A percentile compares a stretch with the other conserved stretches of the same genome.
These are phyloP conservation scores for Phytophthora pistaciae DNA, from an alignment of 352 stramenopile genomes.

Conservation along the genomic window DNA sequence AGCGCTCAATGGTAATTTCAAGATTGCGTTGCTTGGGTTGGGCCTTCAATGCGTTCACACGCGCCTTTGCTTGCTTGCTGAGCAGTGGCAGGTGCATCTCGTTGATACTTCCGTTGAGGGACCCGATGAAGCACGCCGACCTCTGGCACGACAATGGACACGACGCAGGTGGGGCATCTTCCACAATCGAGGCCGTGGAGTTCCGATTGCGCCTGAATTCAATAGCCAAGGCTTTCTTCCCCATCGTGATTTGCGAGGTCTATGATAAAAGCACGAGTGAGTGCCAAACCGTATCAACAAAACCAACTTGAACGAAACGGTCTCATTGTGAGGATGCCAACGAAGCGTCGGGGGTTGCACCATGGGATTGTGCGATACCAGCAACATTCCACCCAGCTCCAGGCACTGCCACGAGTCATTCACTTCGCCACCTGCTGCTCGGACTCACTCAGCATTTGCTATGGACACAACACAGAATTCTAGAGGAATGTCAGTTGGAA, in stretches of 20 bases:
- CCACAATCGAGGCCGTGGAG: conserved; percentile 23
- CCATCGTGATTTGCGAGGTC: conserved; percentile 19
- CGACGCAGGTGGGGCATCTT: conserved; percentile 19
- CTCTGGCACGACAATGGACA: conserved; percentile 32
- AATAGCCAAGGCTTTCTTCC: conserved; percentile 27
- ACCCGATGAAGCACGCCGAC: conserved; percentile 34
- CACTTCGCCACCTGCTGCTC: neutral
- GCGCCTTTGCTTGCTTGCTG: conserved; percentile 24
- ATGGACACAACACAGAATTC: conserved; percentile 1
- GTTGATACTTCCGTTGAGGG: conserved; percentile 36
- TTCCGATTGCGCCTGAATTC: conserved; percentile 29
- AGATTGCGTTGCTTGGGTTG: conserved; percentile 32
- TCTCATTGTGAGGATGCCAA: neutral
- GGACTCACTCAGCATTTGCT: neutral
- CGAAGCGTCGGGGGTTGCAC: conserved; percentile 29
- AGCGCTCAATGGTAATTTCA: conserved; percentile 47
- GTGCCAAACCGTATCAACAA: neutral
- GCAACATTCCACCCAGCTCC: neutral
- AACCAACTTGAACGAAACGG: conserved; percentile 23
- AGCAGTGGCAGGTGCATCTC: conserved; percentile 35
- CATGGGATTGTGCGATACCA: conserved; percentile 16
- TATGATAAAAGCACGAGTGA: conserved; percentile 16
- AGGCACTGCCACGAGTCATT: neutral
- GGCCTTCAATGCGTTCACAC: conserved; percentile 29
- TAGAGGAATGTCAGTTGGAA: conserved; percentile 18